Base-by-base conservation (phyloP, 805 yeast species). In the Yarrowia bubula region DNA sequence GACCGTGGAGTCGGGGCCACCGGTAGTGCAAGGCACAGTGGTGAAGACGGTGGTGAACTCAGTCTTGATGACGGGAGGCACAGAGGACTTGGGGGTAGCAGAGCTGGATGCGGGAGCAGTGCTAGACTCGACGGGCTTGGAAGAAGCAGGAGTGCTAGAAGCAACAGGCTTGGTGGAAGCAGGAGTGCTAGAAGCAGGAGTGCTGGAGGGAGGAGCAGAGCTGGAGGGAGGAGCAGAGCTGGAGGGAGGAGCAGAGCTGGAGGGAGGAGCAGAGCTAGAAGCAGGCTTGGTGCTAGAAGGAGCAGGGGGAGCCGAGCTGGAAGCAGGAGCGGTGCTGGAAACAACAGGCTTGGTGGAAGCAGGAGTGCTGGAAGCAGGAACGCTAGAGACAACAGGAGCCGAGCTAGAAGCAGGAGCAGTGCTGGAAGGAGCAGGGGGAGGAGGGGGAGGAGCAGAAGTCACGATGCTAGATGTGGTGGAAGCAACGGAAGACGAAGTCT, bases 311-410 rank as follows among this genome's bases (percentile, higher is more conserved):
- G 37, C 14, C 9, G 42, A 17, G 41, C 41, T 17, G 9, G 55
- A 32, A 11, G 41, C 39, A 9, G 53, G 28, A 47, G 53, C 14
- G 8, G 48, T 15, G 48, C 48, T 44, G 33, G 41, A 38, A 15
- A n/a, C 15, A 9, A 18, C 48, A 22, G 48, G 33, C 41, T 33
- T 37, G 32, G 57, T 4, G 11, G 39, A 13, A 17, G 22, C 33
- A 22, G 48, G 48, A 44, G 55, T 33, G 55, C 55, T 48, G 39
- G 55, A 35, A 48, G n/a, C n/a, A n/a, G n/a, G n/a, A n/a, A n/a
- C n/a, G n/a, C n/a, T n/a, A n/a, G n/a, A n/a, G n/a, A n/a, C n/a
- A n/a, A n/a, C n/a, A n/a, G 48, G 50, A 31, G 37, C 14, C 9
- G 42, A 17, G 41, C 41, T 17, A 11, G 55, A 32, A 11, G 41